Base-by-base conservation (phyloP, 805 yeast species). In the Metschnikowia similis region DNA sequence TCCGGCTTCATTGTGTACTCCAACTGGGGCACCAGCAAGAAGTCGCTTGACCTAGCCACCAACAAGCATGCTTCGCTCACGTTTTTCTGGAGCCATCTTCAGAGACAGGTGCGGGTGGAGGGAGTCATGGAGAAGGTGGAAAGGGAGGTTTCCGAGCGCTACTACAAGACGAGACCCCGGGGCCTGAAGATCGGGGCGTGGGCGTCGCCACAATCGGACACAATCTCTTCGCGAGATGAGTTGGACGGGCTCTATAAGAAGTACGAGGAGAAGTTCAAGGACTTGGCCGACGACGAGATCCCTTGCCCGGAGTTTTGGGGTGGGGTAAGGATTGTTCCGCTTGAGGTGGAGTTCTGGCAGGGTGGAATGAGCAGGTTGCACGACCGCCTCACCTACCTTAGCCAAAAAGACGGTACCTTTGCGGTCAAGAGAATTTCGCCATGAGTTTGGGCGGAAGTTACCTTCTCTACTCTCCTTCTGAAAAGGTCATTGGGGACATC, bases 261-360 rank as follows among this genome's bases (percentile, higher is more conserved):
- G 28, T 76, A 71, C 52, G 83, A 75, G 49, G 69, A 76, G 48
- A 76, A 82, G 63, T 89, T 88, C 54, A 79, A 82, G 54, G 82
- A 76, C 37, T 65, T 69, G 38, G 59, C 60, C 10, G 85, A 78
- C 47, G 80, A 80, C 34, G 82, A 83, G 35, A 82, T 94, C 40
- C 95, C 96, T 29, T 86, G 96, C 56, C 99, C 99, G 13, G 91
- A 87, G 34, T 85, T 74, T 65, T 94, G 99, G 99, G 99, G 98
- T 48, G 99, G 99, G 0, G 65, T 94, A 45, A 78, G 96, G 62
- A 76, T 94, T 14, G 82, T 86, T 38, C 99, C 99, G 5, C 70
- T 88, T 41, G 96, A 89, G 63, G 79, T 92, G 56, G 99, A 94
- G 70, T 94, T 92, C 64, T 94, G 98, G 97, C 99, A 94, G 71